A percentile compares a stretch with the other conserved stretches of the same genome.
These are phyloP conservation scores for Epichloe brachyelytri DNA, from an alignment of 2,329 filamentous ascomycete species.

Conservation along the genomic window DNA sequence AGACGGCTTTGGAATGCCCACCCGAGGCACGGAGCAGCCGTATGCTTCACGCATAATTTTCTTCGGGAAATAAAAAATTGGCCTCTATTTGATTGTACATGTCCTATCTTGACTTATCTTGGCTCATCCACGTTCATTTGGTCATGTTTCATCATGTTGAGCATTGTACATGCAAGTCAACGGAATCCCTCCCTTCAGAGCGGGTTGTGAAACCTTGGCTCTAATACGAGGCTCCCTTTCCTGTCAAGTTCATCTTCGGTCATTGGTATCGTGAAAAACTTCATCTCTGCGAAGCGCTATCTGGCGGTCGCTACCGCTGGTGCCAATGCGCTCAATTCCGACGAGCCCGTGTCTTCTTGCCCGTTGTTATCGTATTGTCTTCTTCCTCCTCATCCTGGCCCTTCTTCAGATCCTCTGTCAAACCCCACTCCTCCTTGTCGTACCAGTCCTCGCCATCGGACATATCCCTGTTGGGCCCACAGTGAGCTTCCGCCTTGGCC, in stretches of 20 bases:
- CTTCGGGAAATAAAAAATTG: too few relatives aligned
- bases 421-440: conserved; percentile 66
- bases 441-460: conserved; percentile 87
- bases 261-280: background rate
- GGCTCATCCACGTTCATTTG: too few relatives aligned
- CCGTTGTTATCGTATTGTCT: conserved; percentile 46
- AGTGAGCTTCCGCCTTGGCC: conserved; percentile 67
- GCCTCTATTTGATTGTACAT: too few relatives aligned
- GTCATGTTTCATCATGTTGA: too few relatives aligned
- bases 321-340: conserved; percentile 15
- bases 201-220: too few relatives aligned
- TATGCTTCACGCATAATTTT: too few relatives aligned
- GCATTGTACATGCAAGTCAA: too few relatives aligned
- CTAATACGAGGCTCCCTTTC: background rate
- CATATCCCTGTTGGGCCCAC: conserved; percentile 55
- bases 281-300: background rate
- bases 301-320: background rate
- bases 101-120: too few relatives aligned
- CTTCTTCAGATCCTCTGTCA: conserved; percentile 65
- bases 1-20: too few relatives aligned
- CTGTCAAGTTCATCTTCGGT: background rate
- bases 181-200: too few relatives aligned
- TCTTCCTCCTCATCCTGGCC: conserved; percentile 75
- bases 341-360: conserved; percentile 49
- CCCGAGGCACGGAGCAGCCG: too few relatives aligned